Evolutionary conservation across 1,284 basidiomycete genomes (phyloP), one percentile per base, ranked within the genome.

Genomic region (Fomitiporia mediterranea): DNA sequence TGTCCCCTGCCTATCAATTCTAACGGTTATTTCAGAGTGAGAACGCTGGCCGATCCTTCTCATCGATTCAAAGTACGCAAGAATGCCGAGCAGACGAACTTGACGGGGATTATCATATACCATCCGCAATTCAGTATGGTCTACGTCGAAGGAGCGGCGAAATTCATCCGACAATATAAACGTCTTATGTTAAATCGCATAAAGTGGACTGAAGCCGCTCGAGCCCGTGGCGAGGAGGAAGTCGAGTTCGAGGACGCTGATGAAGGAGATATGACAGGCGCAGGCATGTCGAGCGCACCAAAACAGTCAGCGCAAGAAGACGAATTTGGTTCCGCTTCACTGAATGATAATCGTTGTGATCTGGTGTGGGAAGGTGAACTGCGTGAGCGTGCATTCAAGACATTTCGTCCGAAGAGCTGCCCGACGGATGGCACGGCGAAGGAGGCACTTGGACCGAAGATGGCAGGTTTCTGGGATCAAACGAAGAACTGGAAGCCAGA

Each of bases 11-110:
- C 19, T 32, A 13, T n/a, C 5, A 17, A 40, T 11, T 40, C 17
- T 57, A 44, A 53, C 34, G 17, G 51, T 64, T 11, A 58, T 55
- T 55, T 56, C 39, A 93, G 91, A 72, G 80, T 99, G 62, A 89
- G 89, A 67, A 90, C 84, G 56, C 82, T 99, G 44, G 81, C 86
- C n/a, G 94, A 98, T 68, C 92, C 90, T 0, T 80, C 91, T 13
- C 97, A 99, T 67, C 87, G 90, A 61, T 98, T 94, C 80, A 99
- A 99, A 75, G 91, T 98, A 39, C 84, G 91, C 59, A 92, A 91
- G 77, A 99, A 98, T 66, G 96, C 96, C 2, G 87, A 96, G 67
- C 94, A 98, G 70, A 78, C 88, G 68, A 85, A 83, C 58, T 77
- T 99, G 15, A 89, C 91, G 0, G 96, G 97, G 3, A 73, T 96